A percentile compares a stretch with the other conserved stretches of the same genome.
These are phyloP conservation scores for Adansonia digitata DNA, from an alignment of 345 rosid species.

Conservation along the genomic window DNA sequence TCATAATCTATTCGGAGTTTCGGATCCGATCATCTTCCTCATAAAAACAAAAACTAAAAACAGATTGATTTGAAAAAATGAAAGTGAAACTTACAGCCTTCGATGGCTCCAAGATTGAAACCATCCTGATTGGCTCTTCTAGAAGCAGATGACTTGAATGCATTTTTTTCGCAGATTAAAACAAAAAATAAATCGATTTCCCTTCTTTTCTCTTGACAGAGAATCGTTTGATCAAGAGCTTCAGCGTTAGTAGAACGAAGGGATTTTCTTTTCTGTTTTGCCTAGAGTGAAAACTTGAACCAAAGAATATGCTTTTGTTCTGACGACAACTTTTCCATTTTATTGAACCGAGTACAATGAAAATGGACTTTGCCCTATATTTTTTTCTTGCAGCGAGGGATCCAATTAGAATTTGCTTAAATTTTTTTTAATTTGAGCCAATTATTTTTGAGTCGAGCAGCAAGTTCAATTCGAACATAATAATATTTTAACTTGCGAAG, in stretches of 20 bases:
- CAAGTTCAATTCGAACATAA: too few species aligned
- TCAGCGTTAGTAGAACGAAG: conserved; percentile 15
- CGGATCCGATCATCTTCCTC: neutral
- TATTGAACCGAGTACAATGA: neutral
- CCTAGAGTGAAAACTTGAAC: neutral
- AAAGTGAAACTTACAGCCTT: conserved; percentile 57
- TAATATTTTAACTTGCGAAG: too few species aligned
- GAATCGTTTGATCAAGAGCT: neutral
- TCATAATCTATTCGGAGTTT: neutral
- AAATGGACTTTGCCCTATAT: too few species aligned
- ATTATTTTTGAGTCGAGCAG: too few species aligned
- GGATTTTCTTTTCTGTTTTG: neutral
- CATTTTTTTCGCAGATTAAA: conserved; percentile 39
- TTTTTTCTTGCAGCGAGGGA: too few species aligned
- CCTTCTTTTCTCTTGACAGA: neutral
- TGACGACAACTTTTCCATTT: neutral
- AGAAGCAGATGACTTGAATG: conserved; percentile 91
- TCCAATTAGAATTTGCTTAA: too few species aligned
- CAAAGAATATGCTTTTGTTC: conserved; percentile 17
- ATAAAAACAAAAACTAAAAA: neutral
- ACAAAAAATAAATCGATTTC: conserved; percentile 3
- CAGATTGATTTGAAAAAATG: neutral
- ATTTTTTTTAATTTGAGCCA: too few species aligned
- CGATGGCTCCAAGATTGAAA: conserved; percentile 93
- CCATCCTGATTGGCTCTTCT: conserved; percentile 99